Conservation (phyloP, 2,329 filamentous ascomycete genomes). For the Fusarium armeniacum region DNA sequence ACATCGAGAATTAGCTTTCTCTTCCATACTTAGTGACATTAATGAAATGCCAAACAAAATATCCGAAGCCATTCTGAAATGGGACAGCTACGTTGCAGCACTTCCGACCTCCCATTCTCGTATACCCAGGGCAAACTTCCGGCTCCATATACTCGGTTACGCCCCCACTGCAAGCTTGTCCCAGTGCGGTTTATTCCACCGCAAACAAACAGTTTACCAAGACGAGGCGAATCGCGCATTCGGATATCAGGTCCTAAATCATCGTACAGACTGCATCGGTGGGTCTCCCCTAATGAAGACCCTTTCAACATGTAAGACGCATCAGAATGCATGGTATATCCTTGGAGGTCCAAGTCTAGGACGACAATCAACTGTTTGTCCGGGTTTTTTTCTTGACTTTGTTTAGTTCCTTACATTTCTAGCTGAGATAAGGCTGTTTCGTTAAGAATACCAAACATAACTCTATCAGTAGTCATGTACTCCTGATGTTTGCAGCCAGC, state of each 20-base stretch:
- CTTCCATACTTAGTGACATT: neutral
- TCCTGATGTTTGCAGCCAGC: constrained; percentile 3
- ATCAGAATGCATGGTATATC: constrained; percentile 28
- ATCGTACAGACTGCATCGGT: constrained; percentile 6
- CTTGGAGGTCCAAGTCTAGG: constrained; percentile 11
- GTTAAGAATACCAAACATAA: constrained; percentile 9
- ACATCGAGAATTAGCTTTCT: neutral
- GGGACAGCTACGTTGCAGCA: neutral
- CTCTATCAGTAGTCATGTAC: neutral
- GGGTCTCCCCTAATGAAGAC: constrained; percentile 6
- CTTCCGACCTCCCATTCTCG: constrained; percentile 27
- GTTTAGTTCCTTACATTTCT: constrained; percentile 7
- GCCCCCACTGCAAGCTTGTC: constrained; percentile 6
- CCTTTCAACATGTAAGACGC: constrained; percentile 41
- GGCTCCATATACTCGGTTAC: constrained; percentile 4
- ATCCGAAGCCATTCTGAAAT: neutral
- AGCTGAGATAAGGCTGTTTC: constrained; percentile 13
- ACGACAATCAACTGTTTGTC: constrained; percentile 1
- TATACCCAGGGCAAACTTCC: constrained; percentile 1
- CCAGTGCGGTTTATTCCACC: constrained; percentile 1
- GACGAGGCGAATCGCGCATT: neutral
- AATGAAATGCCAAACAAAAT: neutral
- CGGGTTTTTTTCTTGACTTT: constrained; percentile 9
- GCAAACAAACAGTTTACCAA: constrained; percentile 5
- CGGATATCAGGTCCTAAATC: neutral